phyloP scores from a whole-genome alignment of 164 flowering plant species.

The Umbilicus rupestris region DNA sequence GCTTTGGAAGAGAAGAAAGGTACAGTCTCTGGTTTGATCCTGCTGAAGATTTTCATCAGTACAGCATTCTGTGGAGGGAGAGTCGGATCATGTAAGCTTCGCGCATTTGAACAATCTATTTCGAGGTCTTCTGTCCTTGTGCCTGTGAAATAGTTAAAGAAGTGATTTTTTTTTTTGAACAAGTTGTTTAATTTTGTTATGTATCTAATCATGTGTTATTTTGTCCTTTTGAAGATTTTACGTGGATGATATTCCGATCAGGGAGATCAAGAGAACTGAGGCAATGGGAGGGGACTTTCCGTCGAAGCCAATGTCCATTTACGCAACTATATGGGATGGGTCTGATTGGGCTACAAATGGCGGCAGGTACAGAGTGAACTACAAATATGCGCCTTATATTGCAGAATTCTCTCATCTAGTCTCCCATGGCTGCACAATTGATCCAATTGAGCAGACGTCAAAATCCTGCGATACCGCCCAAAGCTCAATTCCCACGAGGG shows the following conservation, averaged over 20 bases:
- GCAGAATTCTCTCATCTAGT: slow-evolving; percentile 56
- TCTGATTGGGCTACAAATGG: slow-evolving; percentile 90
- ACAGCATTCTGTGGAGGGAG: slow-evolving; percentile 79
- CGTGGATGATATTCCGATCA: slow-evolving; percentile 67
- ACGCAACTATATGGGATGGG: slow-evolving; percentile 91
- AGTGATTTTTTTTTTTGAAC: too few relatives aligned
- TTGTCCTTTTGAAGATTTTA: slow-evolving; percentile 48
- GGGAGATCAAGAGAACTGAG: slow-evolving; percentile 50
- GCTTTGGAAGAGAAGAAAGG: slow-evolving; percentile 80
- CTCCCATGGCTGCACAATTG: slow-evolving; percentile 70
- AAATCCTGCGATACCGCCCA: slow-evolving; percentile 31
- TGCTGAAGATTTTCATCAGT: slow-evolving; percentile 75
- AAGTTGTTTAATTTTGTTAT: neutral
- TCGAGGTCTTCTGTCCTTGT: too few relatives aligned
- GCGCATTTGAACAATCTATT: neutral
- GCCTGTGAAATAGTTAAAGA: too few relatives aligned
- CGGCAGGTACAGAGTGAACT: slow-evolving; percentile 70
- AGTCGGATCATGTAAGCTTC: slow-evolving; percentile 55
- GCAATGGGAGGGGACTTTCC: slow-evolving; percentile 81
- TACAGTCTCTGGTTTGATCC: slow-evolving; percentile 92
- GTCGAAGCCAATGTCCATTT: slow-evolving; percentile 82
- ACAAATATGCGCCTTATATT: slow-evolving; percentile 73
- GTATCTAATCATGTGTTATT: neutral
- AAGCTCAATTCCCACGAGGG: slow-evolving; percentile 19
- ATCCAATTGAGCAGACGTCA: slow-evolving; percentile 47